Evolutionary conservation across 163 green algal genomes (phyloP).

Genomic region (Chlorella variabilis): DNA sequence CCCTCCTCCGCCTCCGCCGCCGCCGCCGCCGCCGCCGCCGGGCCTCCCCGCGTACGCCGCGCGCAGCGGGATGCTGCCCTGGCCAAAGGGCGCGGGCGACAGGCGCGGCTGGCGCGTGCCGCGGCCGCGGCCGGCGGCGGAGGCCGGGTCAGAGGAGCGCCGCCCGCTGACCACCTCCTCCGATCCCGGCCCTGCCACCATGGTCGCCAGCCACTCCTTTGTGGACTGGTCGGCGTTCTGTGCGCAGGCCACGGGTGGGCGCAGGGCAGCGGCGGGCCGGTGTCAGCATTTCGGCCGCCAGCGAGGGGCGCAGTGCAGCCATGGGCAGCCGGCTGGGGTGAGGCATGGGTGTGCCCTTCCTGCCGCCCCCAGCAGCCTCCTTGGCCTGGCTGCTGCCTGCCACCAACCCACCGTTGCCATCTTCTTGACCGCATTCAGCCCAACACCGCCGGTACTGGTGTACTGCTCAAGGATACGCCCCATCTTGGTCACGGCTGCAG

Average conservation of each 20-base stretch:
- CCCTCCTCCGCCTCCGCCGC: neutral
- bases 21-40: neutral
- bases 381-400: too few species aligned
- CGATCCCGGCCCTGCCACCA: conserved; percentile 23
- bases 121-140: neutral
- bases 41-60: neutral
- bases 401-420: conserved; percentile 24
- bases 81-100: neutral
- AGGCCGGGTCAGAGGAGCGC: neutral
- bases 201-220: conserved; percentile 46
- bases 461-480: conserved; percentile 48
- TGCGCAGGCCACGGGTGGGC: neutral
- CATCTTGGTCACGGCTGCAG: conserved; percentile 49
- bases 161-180: conserved; percentile 8
- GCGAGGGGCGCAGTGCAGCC: neutral
- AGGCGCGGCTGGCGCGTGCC: neutral
- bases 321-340: neutral
- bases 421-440: conserved; percentile 32
- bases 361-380: too few species aligned
- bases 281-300: neutral
- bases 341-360: too few species aligned
- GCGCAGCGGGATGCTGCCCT: neutral
- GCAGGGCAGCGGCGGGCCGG: too few species aligned
- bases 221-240: conserved; percentile 40
- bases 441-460: conserved; percentile 27